A percentile compares a stretch with the other conserved stretches of the same genome.
These are phyloP conservation scores for Avena sativa DNA, from an alignment of 176 grass and related monocot species.

Conservation along the genomic window DNA sequence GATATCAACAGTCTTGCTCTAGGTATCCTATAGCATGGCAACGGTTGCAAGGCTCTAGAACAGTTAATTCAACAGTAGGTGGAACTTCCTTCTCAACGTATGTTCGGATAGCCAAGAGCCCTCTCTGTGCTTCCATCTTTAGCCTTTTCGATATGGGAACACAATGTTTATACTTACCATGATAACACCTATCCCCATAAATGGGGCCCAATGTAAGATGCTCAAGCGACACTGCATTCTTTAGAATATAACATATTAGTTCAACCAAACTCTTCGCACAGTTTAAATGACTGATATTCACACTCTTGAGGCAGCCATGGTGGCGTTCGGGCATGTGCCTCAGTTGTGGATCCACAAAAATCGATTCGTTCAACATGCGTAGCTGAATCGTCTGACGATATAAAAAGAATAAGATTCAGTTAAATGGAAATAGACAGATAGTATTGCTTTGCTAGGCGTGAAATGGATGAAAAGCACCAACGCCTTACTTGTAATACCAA, in stretches of 20 bases:
- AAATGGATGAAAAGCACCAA: background rate
- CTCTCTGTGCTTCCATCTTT: no score
- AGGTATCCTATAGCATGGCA: background rate
- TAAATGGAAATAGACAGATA: background rate
- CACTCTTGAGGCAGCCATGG: background rate
- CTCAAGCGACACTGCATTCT: background rate
- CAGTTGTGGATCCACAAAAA: background rate
- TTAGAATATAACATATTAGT: background rate
- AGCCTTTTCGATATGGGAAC: background rate
- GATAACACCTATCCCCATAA: background rate
- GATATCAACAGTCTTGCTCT: background rate
- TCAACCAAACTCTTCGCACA: background rate
- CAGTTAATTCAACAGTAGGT: background rate
- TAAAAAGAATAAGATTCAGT: background rate
- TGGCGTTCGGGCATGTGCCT: background rate
- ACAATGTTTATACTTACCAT: background rate
- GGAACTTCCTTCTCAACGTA: background rate
- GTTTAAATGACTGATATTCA: background rate
- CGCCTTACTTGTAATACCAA: constrained; percentile 13
- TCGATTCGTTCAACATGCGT: background rate
- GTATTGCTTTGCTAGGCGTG: background rate
- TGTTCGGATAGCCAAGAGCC: background rate
- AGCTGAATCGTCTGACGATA: background rate
- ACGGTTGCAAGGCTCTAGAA: background rate
- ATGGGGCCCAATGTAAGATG: background rate